These are phyloP conservation scores for Neurospora hispaniola DNA, from an alignment of 495 filamentous ascomycete species.

Conservation along the genomic window DNA sequence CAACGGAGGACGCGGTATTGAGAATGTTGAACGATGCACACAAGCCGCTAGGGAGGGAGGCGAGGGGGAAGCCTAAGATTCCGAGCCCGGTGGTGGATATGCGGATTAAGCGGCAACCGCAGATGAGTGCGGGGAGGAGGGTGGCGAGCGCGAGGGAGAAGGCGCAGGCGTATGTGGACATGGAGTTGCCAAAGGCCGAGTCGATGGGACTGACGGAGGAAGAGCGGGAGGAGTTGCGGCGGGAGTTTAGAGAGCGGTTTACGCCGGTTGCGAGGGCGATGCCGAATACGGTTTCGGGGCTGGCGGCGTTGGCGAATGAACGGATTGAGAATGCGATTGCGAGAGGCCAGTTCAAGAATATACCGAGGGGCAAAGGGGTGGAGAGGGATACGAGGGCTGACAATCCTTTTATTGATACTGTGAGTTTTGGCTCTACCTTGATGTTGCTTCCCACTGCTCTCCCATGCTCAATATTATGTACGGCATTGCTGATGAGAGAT, in stretches of 20 bases:
- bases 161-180: slow-evolving; percentile 57
- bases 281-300: slow-evolving; percentile 67
- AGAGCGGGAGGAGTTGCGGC: slow-evolving; percentile 57
- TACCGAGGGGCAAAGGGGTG: slow-evolving; percentile 69
- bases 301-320: slow-evolving; percentile 80
- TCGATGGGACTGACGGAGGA: slow-evolving; percentile 49
- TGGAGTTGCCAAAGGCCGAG: slow-evolving; percentile 35
- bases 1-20: slow-evolving; percentile 60
- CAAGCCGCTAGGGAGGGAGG: slow-evolving; percentile 51
- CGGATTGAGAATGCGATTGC: slow-evolving; percentile 91
- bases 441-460: too few relatives aligned
- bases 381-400: slow-evolving; percentile 71
- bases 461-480: too few relatives aligned
- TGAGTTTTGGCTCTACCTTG: too few relatives aligned
- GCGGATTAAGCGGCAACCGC: slow-evolving; percentile 36
- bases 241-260: slow-evolving; percentile 74
- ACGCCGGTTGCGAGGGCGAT: slow-evolving; percentile 58
- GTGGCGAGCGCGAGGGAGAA: slow-evolving; percentile 72
- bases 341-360: slow-evolving; percentile 81
- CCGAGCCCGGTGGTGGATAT: slow-evolving; percentile 47
- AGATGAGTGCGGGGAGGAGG: slow-evolving; percentile 40
- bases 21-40: slow-evolving; percentile 81
- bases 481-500: too few relatives aligned
- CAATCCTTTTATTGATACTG: slow-evolving; percentile 84
- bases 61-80: slow-evolving; percentile 37